Conservation (phyloP, 2,329 filamentous ascomycete species). For the Trichoderma gracile region DNA sequence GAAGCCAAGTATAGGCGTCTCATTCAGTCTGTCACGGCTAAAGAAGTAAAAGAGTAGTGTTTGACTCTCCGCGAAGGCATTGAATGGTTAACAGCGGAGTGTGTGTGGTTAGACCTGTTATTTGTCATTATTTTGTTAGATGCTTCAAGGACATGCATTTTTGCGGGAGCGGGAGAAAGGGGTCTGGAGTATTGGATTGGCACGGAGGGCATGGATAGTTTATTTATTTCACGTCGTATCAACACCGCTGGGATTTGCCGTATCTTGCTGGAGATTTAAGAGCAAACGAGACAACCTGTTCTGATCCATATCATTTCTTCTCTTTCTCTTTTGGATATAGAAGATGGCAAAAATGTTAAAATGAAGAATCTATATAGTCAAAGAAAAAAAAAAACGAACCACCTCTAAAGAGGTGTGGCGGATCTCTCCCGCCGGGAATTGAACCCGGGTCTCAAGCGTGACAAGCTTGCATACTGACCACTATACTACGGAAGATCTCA, state of each 20-base stretch:
- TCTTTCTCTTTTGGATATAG: neutral
- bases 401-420: constrained; percentile 21
- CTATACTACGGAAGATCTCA: constrained; percentile 25
- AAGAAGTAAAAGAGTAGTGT: constrained; percentile 33
- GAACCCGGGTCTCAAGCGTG: constrained; percentile 26
- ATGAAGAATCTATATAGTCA: too few relatives aligned
- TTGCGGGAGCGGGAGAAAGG: constrained; percentile 23
- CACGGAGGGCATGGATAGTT: neutral
- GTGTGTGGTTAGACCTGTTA: constrained; percentile 21
- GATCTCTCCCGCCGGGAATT: constrained; percentile 26
- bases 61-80: constrained; percentile 2
- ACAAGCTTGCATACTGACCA: constrained; percentile 26
- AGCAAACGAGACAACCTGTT: neutral
- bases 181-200: constrained; percentile 25
- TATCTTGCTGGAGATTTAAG: neutral
- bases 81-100: constrained; percentile 14
- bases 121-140: constrained; percentile 12
- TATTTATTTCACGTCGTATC: neutral
- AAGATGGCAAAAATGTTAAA: neutral
- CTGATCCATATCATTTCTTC: too few relatives aligned
- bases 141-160: constrained; percentile 23
- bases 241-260: neutral
- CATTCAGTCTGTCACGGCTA: constrained; percentile 42
- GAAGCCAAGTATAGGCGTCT: constrained; percentile 42
- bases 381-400: constrained; percentile 3